phyloP scores from a whole-genome alignment of 331 rosid species.

The Pyracantha coccinea region DNA sequence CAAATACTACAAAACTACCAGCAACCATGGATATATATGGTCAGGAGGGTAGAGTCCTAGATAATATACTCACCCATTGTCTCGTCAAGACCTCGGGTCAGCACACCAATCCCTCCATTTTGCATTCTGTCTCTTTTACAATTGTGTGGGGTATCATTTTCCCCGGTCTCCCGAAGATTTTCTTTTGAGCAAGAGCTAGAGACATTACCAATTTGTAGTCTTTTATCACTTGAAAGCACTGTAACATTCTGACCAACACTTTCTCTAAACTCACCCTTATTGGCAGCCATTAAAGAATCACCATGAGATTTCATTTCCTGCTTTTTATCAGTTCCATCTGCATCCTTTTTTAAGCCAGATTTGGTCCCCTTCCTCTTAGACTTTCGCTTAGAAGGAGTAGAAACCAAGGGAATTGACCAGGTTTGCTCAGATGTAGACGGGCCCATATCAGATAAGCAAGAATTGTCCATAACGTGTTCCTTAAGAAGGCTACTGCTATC shows the following conservation, averaged over 20 bases:
- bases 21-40: not conserved
- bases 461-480: slow-evolving; percentile 14
- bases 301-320: slow-evolving; percentile 5
- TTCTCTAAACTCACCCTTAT: slow-evolving; percentile 28
- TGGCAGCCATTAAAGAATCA: slow-evolving; percentile 13
- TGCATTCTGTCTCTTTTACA: slow-evolving; percentile 25
- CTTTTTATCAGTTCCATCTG: slow-evolving; percentile 11
- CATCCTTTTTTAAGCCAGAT: slow-evolving; percentile 17
- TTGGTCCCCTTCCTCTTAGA: slow-evolving; percentile 26
- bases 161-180: slow-evolving; percentile 23
- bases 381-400: slow-evolving; percentile 19
- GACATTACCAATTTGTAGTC: slow-evolving; percentile 17
- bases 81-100: slow-evolving; percentile 38
- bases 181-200: not conserved
- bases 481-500: slow-evolving; percentile 21
- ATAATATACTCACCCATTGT: slow-evolving; percentile 59
- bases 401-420: slow-evolving; percentile 4
- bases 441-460: slow-evolving; percentile 31
- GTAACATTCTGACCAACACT: slow-evolving; percentile 30
- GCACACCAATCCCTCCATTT: slow-evolving; percentile 31
- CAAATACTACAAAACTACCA: not conserved
- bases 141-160: slow-evolving; percentile 14
- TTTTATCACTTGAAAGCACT: slow-evolving; percentile 33
- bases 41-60: not conserved
- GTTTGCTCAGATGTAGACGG: slow-evolving; percentile 49